Conservation (phyloP, 2,329 filamentous ascomycete genomes). For the Aspergillus sp. region DNA sequence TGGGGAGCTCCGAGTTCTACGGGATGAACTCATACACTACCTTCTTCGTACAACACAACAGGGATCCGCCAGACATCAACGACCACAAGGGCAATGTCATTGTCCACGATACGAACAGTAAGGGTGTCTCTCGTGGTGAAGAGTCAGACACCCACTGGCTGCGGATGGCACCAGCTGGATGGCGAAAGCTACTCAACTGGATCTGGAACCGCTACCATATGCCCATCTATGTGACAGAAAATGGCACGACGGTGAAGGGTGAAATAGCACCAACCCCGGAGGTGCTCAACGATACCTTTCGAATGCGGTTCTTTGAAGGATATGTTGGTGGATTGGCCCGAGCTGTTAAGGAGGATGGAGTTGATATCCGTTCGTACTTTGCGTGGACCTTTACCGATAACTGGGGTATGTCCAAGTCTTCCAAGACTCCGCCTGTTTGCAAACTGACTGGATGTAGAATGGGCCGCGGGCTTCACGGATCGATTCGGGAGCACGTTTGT, state of each 20-base stretch:
- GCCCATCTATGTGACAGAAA: constrained; percentile 82
- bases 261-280: constrained; percentile 69
- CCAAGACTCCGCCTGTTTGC: neutral
- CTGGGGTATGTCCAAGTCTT: constrained; percentile 44
- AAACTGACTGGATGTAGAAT: constrained; percentile 51
- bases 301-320: constrained; percentile 70
- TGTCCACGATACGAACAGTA: constrained; percentile 65
- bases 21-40: constrained; percentile 87
- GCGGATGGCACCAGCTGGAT: constrained; percentile 68
- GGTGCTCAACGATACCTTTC: constrained; percentile 74
- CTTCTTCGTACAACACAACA: constrained; percentile 75
- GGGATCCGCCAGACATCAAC: constrained; percentile 51
- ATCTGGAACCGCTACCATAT: constrained; percentile 69
- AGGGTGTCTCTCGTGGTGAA: constrained; percentile 68
- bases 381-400: constrained; percentile 76
- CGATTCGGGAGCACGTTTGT: constrained; percentile 77
- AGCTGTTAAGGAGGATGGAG: constrained; percentile 60
- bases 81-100: constrained; percentile 75
- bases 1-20: constrained; percentile 81
- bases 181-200: constrained; percentile 71
- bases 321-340: constrained; percentile 68
- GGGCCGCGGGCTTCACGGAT: constrained; percentile 79
- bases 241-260: constrained; percentile 75
- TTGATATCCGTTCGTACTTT: constrained; percentile 73
- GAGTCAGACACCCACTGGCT: constrained; percentile 80